These are phyloP conservation scores for Ophiosphaerella korrae DNA, from an alignment of 2,329 filamentous ascomycete species.

Conservation along the genomic window DNA sequence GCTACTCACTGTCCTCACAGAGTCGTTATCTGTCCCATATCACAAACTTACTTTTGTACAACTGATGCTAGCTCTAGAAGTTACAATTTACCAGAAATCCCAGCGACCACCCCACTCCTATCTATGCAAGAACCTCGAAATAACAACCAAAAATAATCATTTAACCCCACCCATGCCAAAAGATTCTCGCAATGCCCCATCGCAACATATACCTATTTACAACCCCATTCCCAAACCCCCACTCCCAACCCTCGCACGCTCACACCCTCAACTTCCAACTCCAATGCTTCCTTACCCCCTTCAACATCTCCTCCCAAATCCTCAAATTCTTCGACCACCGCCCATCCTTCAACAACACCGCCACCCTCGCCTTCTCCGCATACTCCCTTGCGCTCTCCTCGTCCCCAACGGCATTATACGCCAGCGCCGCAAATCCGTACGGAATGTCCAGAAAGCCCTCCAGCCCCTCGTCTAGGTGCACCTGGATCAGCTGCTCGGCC, in stretches of 20 bases:
- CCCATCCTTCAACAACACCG: constrained; percentile 47
- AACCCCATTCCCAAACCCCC: no score
- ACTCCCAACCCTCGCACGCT: not conserved
- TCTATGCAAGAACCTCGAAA: no score
- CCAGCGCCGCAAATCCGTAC: constrained; percentile 49
- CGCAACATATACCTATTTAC: no score
- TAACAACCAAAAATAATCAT: no score
- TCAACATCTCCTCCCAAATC: constrained; percentile 39
- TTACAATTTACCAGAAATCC: no score
- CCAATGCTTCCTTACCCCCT: constrained; percentile 42
- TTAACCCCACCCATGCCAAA: no score
- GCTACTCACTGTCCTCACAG: no score
- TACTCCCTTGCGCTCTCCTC: constrained; percentile 33
- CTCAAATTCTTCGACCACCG: constrained; percentile 33
- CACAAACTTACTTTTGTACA: no score
- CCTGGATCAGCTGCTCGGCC: constrained; percentile 40
- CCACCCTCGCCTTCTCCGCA: constrained; percentile 43
- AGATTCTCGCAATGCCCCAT: no score
- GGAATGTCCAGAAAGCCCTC: constrained; percentile 48
- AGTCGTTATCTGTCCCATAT: no score
- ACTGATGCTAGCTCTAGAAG: no score
- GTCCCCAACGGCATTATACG: constrained; percentile 44
- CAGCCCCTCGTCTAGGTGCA: constrained; percentile 46
- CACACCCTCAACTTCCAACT: constrained; percentile 19
- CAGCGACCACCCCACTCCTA: no score